These are phyloP conservation scores for Drechslerella dactyloides DNA, from an alignment of 2,329 filamentous ascomycete species.

Conservation along the genomic window DNA sequence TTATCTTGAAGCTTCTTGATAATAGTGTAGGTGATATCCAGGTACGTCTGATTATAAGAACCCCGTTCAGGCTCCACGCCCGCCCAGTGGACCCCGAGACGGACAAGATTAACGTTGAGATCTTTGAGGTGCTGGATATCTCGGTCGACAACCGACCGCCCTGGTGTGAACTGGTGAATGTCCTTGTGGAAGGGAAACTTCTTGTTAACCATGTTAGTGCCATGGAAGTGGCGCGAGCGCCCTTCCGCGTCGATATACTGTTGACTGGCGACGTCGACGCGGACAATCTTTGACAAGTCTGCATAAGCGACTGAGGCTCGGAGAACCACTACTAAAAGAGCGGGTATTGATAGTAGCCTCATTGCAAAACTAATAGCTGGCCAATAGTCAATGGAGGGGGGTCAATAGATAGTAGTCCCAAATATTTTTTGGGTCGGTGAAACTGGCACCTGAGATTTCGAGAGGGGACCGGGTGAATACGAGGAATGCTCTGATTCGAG, in stretches of 20 bases:
- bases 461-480: too few relatives aligned
- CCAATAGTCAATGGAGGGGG: too few relatives aligned
- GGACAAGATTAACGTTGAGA: slow-evolving; percentile 40
- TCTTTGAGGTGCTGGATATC: slow-evolving; percentile 48
- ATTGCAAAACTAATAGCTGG: too few relatives aligned
- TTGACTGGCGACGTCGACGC: slow-evolving; percentile 43
- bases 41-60: slow-evolving; percentile 43
- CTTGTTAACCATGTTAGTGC: slow-evolving; percentile 50
- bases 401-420: too few relatives aligned
- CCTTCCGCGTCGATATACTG: slow-evolving; percentile 48
- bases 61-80: slow-evolving; percentile 39
- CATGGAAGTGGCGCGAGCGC: slow-evolving; percentile 48
- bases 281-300: slow-evolving; percentile 44
- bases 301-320: slow-evolving; percentile 26
- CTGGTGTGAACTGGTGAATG: slow-evolving; percentile 28
- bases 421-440: too few relatives aligned
- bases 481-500: too few relatives aligned
- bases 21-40: slow-evolving; percentile 39
- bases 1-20: slow-evolving; percentile 50
- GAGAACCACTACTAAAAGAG: background rate
- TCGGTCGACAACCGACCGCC: slow-evolving; percentile 40
- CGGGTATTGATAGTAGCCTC: too few relatives aligned
- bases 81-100: slow-evolving; percentile 34
- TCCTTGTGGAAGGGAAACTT: slow-evolving; percentile 45
- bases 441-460: too few relatives aligned